Percentiles rank a stretch among this genome's conserved stretches.
These are phyloP conservation scores for Exophiala sideris DNA, from an alignment of 2,329 filamentous ascomycete genomes.

Conservation along the genomic window DNA sequence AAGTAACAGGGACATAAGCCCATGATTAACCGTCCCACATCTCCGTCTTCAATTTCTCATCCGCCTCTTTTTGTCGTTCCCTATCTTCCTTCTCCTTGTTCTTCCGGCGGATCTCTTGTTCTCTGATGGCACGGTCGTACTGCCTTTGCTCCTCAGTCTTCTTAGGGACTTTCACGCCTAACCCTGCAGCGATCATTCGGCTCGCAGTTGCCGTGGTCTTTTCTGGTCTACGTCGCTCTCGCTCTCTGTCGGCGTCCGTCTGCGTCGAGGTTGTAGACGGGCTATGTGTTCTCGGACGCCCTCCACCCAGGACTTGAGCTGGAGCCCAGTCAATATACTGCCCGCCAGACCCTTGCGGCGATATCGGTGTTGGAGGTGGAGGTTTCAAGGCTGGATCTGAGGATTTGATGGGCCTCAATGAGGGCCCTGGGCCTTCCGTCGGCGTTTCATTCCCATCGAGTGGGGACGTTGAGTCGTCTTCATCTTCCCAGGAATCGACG, in stretches of 20 bases:
- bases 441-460: constrained; percentile 27
- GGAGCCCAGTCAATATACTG: constrained; percentile 24
- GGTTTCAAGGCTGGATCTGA: constrained; percentile 36
- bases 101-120: constrained; percentile 76
- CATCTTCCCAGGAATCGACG: constrained; percentile 68
- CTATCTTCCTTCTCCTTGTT: constrained; percentile 69
- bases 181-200: constrained; percentile 81
- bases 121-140: constrained; percentile 76
- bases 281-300: constrained; percentile 18
- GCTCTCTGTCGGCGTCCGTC: constrained; percentile 15
- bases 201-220: constrained; percentile 91
- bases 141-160: constrained; percentile 47
- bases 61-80: constrained; percentile 59
- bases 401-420: constrained; percentile 16
- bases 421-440: constrained; percentile 15
- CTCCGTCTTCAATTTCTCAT: constrained; percentile 73
- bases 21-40: constrained; percentile 63
- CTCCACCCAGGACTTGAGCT: constrained; percentile 23
- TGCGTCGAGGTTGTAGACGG: constrained; percentile 15
- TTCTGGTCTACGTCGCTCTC: constrained; percentile 59
- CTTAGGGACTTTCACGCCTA: constrained; percentile 76
- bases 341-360: constrained; percentile 37
- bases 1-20: background rate
- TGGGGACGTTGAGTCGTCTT: constrained; percentile 27
- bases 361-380: constrained; percentile 66